Conservation (phyloP, 352 stramenopile species). For the Globisporangium okanoganense region DNA sequence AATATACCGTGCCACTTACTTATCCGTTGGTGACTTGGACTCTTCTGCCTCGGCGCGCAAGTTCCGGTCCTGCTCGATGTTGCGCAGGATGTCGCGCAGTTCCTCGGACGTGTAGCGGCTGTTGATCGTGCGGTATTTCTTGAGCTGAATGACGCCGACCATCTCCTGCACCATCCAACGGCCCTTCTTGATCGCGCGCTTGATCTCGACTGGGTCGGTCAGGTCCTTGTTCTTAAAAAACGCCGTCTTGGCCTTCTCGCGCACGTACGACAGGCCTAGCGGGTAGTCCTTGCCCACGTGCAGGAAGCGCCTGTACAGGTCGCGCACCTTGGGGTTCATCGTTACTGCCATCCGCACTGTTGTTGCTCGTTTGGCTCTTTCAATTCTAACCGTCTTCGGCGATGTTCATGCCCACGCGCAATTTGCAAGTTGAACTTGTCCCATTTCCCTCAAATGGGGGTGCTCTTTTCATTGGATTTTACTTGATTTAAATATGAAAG, state of each 20-base stretch:
- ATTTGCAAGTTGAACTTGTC: conserved; percentile 12
- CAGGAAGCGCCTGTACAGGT: conserved; percentile 95
- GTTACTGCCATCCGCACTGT: neutral
- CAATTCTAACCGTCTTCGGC: neutral
- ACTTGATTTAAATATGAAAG: too few species aligned
- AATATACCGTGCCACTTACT: too few species aligned
- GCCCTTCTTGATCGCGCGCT: conserved; percentile 91
- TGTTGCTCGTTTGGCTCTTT: neutral
- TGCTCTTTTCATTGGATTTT: too few species aligned
- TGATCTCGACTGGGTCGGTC: conserved; percentile 31
- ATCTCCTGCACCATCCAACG: conserved; percentile 95
- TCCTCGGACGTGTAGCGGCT: conserved; percentile 87
- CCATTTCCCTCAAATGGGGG: too few species aligned
- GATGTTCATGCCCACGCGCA: conserved; percentile 1
- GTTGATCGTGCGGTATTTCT: conserved; percentile 96
- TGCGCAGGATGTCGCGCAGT: conserved; percentile 37
- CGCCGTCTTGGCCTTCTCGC: conserved; percentile 88
- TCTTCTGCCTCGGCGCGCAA: neutral
- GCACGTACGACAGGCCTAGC: conserved; percentile 89
- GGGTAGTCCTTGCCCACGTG: conserved; percentile 95
- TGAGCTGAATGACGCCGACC: conserved; percentile 95
- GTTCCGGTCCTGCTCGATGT: conserved; percentile 20
- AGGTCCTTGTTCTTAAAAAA: conserved; percentile 88
- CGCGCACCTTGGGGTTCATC: conserved; percentile 93
- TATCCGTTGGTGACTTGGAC: too few species aligned